Percentiles rank a stretch among this genome's conserved stretches.
Evolutionary conservation across 1,139 yeast species (phyloP).

Genomic region (Chernovozyma aurita): DNA sequence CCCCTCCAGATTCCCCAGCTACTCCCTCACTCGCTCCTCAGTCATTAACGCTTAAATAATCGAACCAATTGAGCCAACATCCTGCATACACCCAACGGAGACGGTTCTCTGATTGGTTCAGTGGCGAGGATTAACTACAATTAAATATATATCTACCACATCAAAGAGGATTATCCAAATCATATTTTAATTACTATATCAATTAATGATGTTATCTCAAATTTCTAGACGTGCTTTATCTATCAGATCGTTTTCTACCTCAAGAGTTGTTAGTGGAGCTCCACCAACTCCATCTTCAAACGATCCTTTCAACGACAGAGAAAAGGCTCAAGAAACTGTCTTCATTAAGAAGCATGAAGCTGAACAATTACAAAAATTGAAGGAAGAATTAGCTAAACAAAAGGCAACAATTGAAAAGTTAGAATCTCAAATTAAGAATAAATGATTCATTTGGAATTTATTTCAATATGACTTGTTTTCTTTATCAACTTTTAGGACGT

Average conservation of each 20-base stretch:
- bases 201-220: constrained; percentile 30
- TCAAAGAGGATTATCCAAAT: background rate
- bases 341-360: constrained; percentile 46
- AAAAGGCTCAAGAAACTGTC: constrained; percentile 41
- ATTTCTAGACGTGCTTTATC: constrained; percentile 27
- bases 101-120: constrained; percentile 1
- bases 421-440: constrained; percentile 39
- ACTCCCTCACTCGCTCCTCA: too few relatives aligned
- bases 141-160: background rate
- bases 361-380: constrained; percentile 45
- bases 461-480: too few relatives aligned
- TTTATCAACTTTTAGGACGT: too few relatives aligned
- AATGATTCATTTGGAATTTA: too few relatives aligned
- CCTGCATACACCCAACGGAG: too few relatives aligned
- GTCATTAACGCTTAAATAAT: too few relatives aligned
- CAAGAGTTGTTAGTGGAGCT: constrained; percentile 26
- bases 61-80: too few relatives aligned
- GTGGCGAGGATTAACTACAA: background rate
- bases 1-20: too few relatives aligned
- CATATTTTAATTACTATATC: background rate
- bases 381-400: constrained; percentile 42
- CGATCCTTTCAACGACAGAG: constrained; percentile 39
- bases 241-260: constrained; percentile 35
- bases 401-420: constrained; percentile 41
- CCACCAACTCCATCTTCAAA: constrained; percentile 14